Base-by-base conservation (phyloP, 2,329 filamentous ascomycete genomes). In the Trichophyton simii region DNA sequence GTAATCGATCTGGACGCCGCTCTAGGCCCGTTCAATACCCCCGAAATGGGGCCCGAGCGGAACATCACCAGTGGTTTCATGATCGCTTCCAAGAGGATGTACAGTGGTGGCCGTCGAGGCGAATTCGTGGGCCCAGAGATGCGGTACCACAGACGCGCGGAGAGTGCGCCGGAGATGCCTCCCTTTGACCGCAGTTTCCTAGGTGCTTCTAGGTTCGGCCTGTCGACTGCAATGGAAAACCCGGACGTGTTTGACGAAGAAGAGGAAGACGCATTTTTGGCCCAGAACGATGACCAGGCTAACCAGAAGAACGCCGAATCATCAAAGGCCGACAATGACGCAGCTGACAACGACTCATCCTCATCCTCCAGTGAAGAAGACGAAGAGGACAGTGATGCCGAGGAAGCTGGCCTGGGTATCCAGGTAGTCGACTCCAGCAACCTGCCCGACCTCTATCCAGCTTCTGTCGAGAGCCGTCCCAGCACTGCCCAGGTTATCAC, bases 1-100 rank as follows among this genome's bases (percentile, higher is more conserved):
- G 87, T 96, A 72, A 95, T 99, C 65, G 94, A 99, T 72, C 78
- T 99, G 48, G 94, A 99, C 75, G 92, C 91, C 18, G 94, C 92
- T 28, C 80, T 97, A 1, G 91, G 91, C 1, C 91, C 92, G 0
- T 95, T 96, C 73, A 94, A 95, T 68, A 95, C 91, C 0, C 75
- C 77, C 6, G 75, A 76, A 59, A 74, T 75, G 67, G 70, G 71
- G n/a, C 67, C 70, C 18, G 66, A 69, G 22, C 67, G 66, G 41
- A 65, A 67, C 62, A 64, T 69, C 2, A 67, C 68, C 25, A 75
- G 71, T 60, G 71, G 73, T 5, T 75, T 77, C 60, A 72, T 74
- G 5, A 68, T 71, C 57, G 73, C 72, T 57, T 73, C 74, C 3
- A 75, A 72, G 60, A 72, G 76, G 38, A 77, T 80, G 73, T 78